Base-by-base conservation (phyloP, 2,329 filamentous ascomycete genomes). In the Xylaria sp. region DNA sequence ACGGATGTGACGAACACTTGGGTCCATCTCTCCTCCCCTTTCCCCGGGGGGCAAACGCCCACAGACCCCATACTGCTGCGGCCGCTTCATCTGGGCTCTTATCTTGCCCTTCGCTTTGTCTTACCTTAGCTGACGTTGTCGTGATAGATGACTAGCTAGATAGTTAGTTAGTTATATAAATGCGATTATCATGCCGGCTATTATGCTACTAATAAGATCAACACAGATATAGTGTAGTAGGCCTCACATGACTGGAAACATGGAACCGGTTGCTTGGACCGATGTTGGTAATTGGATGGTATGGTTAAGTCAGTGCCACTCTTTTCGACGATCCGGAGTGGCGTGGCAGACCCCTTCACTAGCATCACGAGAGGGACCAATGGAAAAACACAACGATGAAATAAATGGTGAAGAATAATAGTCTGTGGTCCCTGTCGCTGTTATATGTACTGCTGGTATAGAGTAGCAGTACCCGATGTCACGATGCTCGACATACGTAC, bases 121-220 rank as follows among this genome's bases (percentile, higher is more conserved):
- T 41, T 41, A 15, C 9, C 34, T 32, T 3, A 9, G n/a, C 13
- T 15, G 20, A 37, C 18, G 34, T 55, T n/a, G 18, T 20, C n/a
- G 18, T 32, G 9, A 20, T 34, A 34, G 13, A 34, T 48, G 18
- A 15, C 13, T 44, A 46, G 41, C 15, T 54, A n/a, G 52, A n/a
- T 34, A 55, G 28, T 8, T 34, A 55, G 28, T 8, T 34, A 55
- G 52, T 37, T 12, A 55, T 52, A 55, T 3, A 20, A 51, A 10
- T 34, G 28, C 7, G 51, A 34, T 55, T 41, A 50, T 18, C 50
- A 65, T 61, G 57, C 62, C 57, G 66, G 66, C 39, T 65, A 69
- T 69, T 69, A 65, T 68, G 57, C 56, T 52, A 37, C 9, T 37
- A 55, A 55, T 55, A 62, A 63, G 67, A 65, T 69, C 62, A 60